Evolutionary conservation across 805 yeast genomes (phyloP).

Genomic region (Metschnikowia drakensbergensis): DNA sequence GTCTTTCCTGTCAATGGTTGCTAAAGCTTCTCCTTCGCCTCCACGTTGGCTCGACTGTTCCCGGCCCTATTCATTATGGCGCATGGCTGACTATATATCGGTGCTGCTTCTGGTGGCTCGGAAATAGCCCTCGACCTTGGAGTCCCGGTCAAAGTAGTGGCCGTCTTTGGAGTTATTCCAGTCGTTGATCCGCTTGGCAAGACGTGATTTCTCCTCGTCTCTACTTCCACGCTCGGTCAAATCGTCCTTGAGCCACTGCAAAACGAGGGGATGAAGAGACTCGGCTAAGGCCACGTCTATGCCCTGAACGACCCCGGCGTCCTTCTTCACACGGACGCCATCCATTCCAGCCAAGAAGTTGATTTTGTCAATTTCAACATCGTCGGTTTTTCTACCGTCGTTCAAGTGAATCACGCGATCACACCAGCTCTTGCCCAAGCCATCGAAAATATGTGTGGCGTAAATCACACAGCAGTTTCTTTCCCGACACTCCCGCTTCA

Average conservation of each 20-base stretch:
- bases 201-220: conserved; percentile 39
- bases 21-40: too few species aligned
- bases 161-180: conserved; percentile 45
- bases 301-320: conserved; percentile 21
- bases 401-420: conserved; percentile 75
- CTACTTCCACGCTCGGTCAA: conserved; percentile 52
- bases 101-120: conserved; percentile 41
- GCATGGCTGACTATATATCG: neutral
- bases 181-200: conserved; percentile 49
- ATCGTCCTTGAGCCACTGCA: conserved; percentile 60
- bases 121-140: conserved; percentile 48
- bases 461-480: conserved; percentile 79
- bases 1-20: too few species aligned
- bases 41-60: too few species aligned
- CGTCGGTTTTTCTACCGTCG: conserved; percentile 52
- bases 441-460: conserved; percentile 96
- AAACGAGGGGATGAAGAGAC: conserved; percentile 69
- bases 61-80: too few species aligned
- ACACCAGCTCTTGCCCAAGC: conserved; percentile 81
- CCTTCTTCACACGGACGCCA: conserved; percentile 19
- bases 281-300: conserved; percentile 42
- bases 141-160: conserved; percentile 39
- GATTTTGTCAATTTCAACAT: conserved; percentile 28
- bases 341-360: conserved; percentile 29
- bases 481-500: conserved; percentile 65